A percentile compares a stretch with the other conserved stretches of the same genome.
These are phyloP conservation scores for Entophlyctis luteolus DNA, from an alignment of 192 early-diverging fungal species.

Conservation along the genomic window DNA sequence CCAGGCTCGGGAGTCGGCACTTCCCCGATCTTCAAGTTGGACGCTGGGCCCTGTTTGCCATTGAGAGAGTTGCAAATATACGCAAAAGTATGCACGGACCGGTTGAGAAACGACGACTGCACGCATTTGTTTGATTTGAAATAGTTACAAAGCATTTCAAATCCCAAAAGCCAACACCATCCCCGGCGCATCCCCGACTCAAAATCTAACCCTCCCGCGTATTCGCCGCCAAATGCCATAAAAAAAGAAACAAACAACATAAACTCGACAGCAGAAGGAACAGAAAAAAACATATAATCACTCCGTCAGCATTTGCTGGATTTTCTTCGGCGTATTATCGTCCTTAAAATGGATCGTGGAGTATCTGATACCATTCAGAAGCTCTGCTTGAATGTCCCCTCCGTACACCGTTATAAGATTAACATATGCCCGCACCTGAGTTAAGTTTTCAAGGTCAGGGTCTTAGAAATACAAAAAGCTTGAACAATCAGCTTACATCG, in stretches of 20 bases:
- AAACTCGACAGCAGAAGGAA: not conserved
- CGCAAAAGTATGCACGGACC: not conserved
- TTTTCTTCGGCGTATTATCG: conserved; percentile 67
- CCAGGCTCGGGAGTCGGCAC: conserved; percentile 15
- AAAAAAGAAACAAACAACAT: not conserved
- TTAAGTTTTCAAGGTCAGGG: not conserved
- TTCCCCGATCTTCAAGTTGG: conserved; percentile 15
- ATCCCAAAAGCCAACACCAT: no score
- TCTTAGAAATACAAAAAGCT: not conserved
- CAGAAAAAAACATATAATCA: not conserved
- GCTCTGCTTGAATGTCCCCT: conserved; percentile 45
- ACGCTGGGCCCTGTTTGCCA: conserved; percentile 8
- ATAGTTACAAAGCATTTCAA: no score
- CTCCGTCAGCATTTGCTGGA: conserved; percentile 3
- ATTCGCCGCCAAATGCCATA: not conserved
- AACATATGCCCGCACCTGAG: conserved; percentile 57
- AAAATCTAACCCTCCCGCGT: no score
- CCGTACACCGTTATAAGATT: conserved; percentile 64
- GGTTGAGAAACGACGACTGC: conserved; percentile 8
- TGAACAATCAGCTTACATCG: conserved; percentile 59
- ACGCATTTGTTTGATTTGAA: not conserved
- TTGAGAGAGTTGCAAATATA: not conserved
- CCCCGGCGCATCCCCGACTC: no score
- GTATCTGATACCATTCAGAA: conserved; percentile 72
- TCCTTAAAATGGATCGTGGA: conserved; percentile 79